phyloP scores from a whole-genome alignment of 23 red algal genomes.

The Gracilaria vermiculophylla region DNA sequence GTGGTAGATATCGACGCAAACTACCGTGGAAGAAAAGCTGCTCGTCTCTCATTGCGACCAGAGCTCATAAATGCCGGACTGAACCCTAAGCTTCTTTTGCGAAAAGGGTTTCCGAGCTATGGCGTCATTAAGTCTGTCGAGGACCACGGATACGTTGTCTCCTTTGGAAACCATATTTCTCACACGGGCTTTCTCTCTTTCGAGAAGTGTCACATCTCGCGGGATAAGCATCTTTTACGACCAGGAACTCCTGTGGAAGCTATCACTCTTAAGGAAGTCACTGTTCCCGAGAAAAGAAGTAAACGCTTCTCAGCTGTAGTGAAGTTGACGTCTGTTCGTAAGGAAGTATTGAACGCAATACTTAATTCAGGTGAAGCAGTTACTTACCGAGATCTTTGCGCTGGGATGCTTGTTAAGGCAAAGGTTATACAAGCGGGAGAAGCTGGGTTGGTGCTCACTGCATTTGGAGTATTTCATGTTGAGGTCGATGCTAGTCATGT shows the following conservation, averaged over 20 bases:
- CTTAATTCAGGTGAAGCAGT: slow-evolving; percentile 10
- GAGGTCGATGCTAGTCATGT: slow-evolving; percentile 55
- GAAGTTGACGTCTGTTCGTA: background rate
- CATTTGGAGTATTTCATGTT: slow-evolving; percentile 44
- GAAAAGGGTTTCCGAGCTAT: slow-evolving; percentile 21
- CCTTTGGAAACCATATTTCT: slow-evolving; percentile 44
- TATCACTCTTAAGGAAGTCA: slow-evolving; percentile 8
- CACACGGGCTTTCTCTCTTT: slow-evolving; percentile 38
- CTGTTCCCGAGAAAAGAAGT: background rate
- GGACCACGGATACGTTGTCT: slow-evolving; percentile 67
- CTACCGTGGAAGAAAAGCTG: slow-evolving; percentile 3
- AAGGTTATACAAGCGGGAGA: slow-evolving; percentile 16
- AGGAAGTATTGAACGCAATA: slow-evolving; percentile 2
- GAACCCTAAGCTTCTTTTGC: slow-evolving; percentile 29
- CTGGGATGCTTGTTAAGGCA: slow-evolving; percentile 46
- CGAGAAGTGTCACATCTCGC: slow-evolving; percentile 1
- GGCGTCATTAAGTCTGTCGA: slow-evolving; percentile 56
- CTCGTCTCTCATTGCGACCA: slow-evolving; percentile 40
- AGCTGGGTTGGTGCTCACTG: slow-evolving; percentile 11
- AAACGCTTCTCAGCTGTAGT: slow-evolving; percentile 9
- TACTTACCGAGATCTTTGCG: slow-evolving; percentile 17
- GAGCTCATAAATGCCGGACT: slow-evolving; percentile 51
- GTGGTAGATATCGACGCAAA: slow-evolving; percentile 23
- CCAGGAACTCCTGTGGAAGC: slow-evolving; percentile 44
- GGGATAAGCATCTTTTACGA: background rate